Conservation (phyloP, 2,329 filamentous ascomycete species). For the Thermothelomyces thermophilus region DNA sequence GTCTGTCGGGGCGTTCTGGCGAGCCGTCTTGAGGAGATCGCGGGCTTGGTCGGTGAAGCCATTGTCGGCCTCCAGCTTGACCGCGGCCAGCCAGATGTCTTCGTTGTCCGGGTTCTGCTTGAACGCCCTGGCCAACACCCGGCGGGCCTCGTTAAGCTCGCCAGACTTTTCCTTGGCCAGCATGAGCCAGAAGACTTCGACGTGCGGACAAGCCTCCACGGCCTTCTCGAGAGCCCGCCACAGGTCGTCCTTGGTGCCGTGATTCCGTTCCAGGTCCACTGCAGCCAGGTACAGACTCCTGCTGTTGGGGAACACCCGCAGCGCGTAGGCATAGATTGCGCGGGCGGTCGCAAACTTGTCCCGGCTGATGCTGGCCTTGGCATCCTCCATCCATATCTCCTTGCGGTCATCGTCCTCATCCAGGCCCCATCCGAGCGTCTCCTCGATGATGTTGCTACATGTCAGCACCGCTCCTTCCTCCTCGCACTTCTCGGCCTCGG, state of each 20-base stretch:
- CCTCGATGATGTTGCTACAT: constrained; percentile 81
- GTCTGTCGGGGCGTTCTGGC: constrained; percentile 85
- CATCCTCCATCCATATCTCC: constrained; percentile 93
- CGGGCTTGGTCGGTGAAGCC: constrained; percentile 75
- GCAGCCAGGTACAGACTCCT: constrained; percentile 85
- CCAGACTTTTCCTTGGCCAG: constrained; percentile 89
- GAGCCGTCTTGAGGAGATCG: constrained; percentile 71
- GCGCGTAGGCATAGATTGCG: constrained; percentile 86
- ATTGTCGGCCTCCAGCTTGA: constrained; percentile 92
- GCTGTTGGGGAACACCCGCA: constrained; percentile 83
- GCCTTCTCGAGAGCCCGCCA: constrained; percentile 86
- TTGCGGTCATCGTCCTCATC: constrained; percentile 96
- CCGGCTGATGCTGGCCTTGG: constrained; percentile 70
- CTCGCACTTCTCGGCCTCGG: constrained; percentile 90
- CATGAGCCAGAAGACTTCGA: constrained; percentile 91
- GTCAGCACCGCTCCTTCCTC: constrained; percentile 82
- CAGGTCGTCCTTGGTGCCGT: constrained; percentile 75
- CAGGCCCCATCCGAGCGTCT: constrained; percentile 86
- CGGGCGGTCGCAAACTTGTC: constrained; percentile 85
- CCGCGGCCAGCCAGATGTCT: constrained; percentile 94
- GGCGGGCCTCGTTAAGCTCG: constrained; percentile 77
- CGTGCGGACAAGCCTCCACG: constrained; percentile 85
- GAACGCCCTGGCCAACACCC: constrained; percentile 83
- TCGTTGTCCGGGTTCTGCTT: constrained; percentile 95
- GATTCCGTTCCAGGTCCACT: constrained; percentile 83